Conservation (phyloP, 129 eudicot genomes). For the Sambucus nigra region DNA sequence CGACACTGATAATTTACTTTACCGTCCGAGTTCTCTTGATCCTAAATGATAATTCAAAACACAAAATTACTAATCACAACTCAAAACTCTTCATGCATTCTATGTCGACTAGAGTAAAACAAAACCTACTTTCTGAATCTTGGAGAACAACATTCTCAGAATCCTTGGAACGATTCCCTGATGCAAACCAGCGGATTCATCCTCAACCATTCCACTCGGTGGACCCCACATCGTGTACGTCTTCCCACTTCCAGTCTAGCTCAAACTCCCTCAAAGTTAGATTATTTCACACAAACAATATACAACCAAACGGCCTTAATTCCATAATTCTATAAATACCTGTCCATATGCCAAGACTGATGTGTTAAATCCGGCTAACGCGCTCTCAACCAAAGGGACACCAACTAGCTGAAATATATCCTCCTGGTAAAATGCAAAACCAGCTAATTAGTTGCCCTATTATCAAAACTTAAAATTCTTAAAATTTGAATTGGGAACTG, state of each 20-base stretch:
- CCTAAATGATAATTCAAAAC: constrained; percentile 29
- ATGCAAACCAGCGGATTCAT: constrained; percentile 35
- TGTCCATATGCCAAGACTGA: constrained; percentile 84
- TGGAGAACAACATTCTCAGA: constrained; percentile 65
- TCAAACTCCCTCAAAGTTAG: constrained; percentile 10
- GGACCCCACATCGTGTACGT: constrained; percentile 99
- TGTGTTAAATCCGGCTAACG: constrained; percentile 86
- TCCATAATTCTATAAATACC: constrained; percentile 23
- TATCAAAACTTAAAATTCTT: too few relatives aligned
- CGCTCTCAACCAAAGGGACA: constrained; percentile 70
- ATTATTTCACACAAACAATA: constrained; percentile 3
- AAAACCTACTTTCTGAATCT: constrained; percentile 65
- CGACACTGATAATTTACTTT: constrained; percentile 81
- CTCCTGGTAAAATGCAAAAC: constrained; percentile 42
- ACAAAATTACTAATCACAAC: background rate
- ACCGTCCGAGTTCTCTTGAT: constrained; percentile 49
- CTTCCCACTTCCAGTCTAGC: constrained; percentile 92
- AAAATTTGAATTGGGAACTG: constrained; percentile 4
- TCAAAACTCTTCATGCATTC: constrained; percentile 1
- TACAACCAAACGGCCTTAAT: background rate
- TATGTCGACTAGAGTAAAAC: background rate
- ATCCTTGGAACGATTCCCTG: constrained; percentile 93
- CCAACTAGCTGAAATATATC: constrained; percentile 73
- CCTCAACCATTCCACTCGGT: constrained; percentile 88
- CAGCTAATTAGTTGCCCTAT: background rate